Evolutionary conservation across 306 rosid species (phyloP), one percentile per base, ranked within the genome.

Genomic region (Carpinus viminea): DNA sequence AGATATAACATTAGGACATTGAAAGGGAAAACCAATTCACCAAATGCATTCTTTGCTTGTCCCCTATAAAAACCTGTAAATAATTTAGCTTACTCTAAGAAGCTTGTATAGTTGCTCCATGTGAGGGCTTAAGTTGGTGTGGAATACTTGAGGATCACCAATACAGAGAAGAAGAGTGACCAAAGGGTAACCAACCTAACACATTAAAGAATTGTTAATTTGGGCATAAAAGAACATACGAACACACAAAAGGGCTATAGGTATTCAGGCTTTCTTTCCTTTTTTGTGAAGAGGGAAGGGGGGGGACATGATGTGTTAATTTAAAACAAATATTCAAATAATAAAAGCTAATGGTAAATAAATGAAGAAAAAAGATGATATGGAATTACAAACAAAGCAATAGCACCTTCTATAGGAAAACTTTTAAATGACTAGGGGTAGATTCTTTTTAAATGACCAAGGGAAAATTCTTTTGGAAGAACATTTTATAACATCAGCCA

Each of bases 71-170:
- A 64, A 59, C 16, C 55, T 28, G 16, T 12, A 12, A 64, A 16
- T 73, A 17, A 21, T 52, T 51, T 64, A 80, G 87, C 96, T 81
- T 90, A 93, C 99, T 83, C 89, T 90, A 78, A 96, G 99, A 87
- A 84, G 93, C 86, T 90, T 96, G 91, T 96, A 96, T 62, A 96
- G 99, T 81, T 93, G 97, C 83, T 96, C 99, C 99, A 91, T 96
- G 86, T 96, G 99, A 86, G 97, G 81, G 80, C 96, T 90, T 77
- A 96, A 88, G 89, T 88, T 89, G 83, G 38, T 85, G 79, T 90
- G 89, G 75, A 96, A 96, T 88, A 90, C 87, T 84, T 85, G 91
- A 82, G 97, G 97, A 86, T 96, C 99, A 12, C 99, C 98, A 78
- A 96, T 98, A 86, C 98, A 96, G 70, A 96, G 90, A 82, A 96